Evolutionary conservation across 2,329 filamentous ascomycete species (phyloP), one percentile per base, ranked within the genome.

Genomic region (Arthrobotrys musiformis): DNA sequence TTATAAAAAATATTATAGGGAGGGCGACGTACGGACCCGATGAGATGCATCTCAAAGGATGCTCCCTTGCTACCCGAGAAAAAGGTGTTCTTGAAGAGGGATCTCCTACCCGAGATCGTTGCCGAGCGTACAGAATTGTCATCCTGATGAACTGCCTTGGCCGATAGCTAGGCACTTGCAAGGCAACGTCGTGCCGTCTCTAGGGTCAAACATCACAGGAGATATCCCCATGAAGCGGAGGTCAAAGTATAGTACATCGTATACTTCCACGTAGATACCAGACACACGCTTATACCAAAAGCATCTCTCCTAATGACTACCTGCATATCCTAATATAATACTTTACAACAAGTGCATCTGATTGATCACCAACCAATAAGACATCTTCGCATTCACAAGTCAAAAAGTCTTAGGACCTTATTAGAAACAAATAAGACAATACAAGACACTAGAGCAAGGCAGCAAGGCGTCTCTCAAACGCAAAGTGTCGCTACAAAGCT

Each of bases 151-250:
- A 64, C 44, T 30, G 68, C 68, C 60, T 72, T 72, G 54, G 48
- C 35, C 54, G n/a, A n/a, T 72, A 28, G 52, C 68, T 64, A 64
- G 56, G 60, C 48, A 26, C 46, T n/a, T 46, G 37, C 68, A 72
- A 72, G 68, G 68, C 68, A 72, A 72, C 58, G 33, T 61, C 30
- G 58, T 63, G 58, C 68, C 68, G 46, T 72, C 48, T 40, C 13
- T 24, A 17, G 17, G n/a, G 54, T 58, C 54, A 58, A 58, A 40
- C 54, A 40, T 40, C 54, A 58, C 54, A 58, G 54, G 54, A 26
- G 24, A 19, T 37, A 50, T 28, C 46, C 48, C n/a, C 5, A 22
- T 37, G 28, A 56, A 22, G 52, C 37, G 30, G 37, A 56, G 28
- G 11, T 15, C 22, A 35, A 22, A 58, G 17, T 37, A 60, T 58